Conservation (phyloP, 164 flowering plant genomes). For the Dillenia suffruticosa region DNA sequence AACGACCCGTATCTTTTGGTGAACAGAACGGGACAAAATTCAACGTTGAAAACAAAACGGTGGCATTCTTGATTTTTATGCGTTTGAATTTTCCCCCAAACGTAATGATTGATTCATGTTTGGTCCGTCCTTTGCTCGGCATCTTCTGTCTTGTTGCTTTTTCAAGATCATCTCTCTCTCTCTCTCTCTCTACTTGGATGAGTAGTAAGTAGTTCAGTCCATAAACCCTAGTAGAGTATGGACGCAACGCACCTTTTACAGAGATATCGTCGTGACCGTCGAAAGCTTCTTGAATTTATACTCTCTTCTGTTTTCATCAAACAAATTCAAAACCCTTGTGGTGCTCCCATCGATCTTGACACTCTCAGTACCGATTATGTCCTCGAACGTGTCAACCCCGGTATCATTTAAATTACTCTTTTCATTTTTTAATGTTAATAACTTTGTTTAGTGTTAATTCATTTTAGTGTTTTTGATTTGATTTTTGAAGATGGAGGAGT, state of each 20-base stretch:
- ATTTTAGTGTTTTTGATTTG: neutral
- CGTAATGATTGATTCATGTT: too few species aligned
- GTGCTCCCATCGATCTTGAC: constrained; percentile 41
- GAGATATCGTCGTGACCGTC: constrained; percentile 60
- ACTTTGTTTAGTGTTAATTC: neutral
- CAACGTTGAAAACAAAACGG: too few species aligned
- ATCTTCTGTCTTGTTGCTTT: too few species aligned
- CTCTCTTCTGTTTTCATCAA: constrained; percentile 41
- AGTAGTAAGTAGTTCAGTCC: too few species aligned
- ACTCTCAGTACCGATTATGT: constrained; percentile 59
- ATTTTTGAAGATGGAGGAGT: constrained; percentile 42
- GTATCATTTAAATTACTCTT: constrained; percentile 13
- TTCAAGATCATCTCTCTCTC: too few species aligned
- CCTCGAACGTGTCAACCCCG: constrained; percentile 50
- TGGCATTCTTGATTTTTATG: too few species aligned
- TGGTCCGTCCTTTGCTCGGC: too few species aligned
- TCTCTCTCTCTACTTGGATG: too few species aligned
- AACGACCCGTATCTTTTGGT: too few species aligned
- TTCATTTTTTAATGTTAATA: neutral
- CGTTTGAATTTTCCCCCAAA: too few species aligned
- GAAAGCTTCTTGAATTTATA: constrained; percentile 63
- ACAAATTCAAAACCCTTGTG: constrained; percentile 35
- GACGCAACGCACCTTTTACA: constrained; percentile 16
- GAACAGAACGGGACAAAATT: too few species aligned
- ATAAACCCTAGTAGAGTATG: too few species aligned